These are phyloP conservation scores for Capronia epimyces DNA, from an alignment of 2,329 filamentous ascomycete species.

Conservation along the genomic window DNA sequence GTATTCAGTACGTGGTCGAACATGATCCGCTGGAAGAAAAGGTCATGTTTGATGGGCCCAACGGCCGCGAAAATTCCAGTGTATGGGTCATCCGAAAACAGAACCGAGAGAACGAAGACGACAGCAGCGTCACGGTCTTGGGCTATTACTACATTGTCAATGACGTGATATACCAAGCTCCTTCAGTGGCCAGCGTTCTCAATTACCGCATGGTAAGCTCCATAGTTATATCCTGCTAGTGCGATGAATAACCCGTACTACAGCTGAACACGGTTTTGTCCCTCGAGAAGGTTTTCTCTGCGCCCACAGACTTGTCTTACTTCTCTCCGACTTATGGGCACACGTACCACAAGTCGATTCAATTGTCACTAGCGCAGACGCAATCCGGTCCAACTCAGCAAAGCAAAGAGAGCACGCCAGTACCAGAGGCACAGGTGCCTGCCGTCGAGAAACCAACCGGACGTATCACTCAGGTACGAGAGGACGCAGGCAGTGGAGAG, in stretches of 20 bases:
- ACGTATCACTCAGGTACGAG: slow-evolving; percentile 7
- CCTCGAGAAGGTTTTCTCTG: slow-evolving; percentile 51
- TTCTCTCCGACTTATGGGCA: slow-evolving; percentile 57
- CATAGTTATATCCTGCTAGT: background rate
- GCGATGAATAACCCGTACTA: slow-evolving; percentile 2
- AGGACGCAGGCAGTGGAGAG: slow-evolving; percentile 30
- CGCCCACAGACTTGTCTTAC: slow-evolving; percentile 49
- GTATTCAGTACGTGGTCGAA: slow-evolving; percentile 56
- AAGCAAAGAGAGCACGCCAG: slow-evolving; percentile 47
- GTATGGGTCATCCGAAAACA: slow-evolving; percentile 60
- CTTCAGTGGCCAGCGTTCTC: slow-evolving; percentile 55
- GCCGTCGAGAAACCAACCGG: slow-evolving; percentile 8
- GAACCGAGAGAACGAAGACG: slow-evolving; percentile 38
- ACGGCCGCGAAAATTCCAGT: slow-evolving; percentile 42
- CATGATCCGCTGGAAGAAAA: slow-evolving; percentile 51
- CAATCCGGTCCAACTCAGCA: slow-evolving; percentile 37
- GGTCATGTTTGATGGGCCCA: slow-evolving; percentile 36
- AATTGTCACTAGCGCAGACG: slow-evolving; percentile 20
- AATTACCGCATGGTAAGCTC: slow-evolving; percentile 48
- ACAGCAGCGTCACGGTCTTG: slow-evolving; percentile 49
- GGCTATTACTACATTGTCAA: slow-evolving; percentile 59
- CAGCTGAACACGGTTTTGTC: slow-evolving; percentile 53
- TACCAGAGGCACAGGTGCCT: slow-evolving; percentile 34
- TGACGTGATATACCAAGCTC: slow-evolving; percentile 57
- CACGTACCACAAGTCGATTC: slow-evolving; percentile 50